These are phyloP conservation scores for Zoysia pacifica DNA, from an alignment of 176 grass and related monocot genomes.

Conservation along the genomic window DNA sequence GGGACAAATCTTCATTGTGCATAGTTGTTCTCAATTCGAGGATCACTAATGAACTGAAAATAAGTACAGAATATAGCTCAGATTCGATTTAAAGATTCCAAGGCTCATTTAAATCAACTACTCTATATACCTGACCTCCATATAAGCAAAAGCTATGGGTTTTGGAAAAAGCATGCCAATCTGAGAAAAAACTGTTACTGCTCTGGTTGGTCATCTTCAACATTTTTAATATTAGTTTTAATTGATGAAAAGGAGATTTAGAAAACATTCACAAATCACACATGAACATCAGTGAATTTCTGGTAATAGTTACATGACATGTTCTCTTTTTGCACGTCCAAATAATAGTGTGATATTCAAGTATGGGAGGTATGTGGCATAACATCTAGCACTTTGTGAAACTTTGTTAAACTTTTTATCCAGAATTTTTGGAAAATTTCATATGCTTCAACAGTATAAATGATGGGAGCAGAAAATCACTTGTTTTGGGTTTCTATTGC, in stretches of 20 bases:
- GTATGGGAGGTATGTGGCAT: neutral
- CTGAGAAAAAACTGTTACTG: neutral
- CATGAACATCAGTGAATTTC: neutral
- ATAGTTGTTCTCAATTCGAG: neutral
- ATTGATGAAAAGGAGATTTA: neutral
- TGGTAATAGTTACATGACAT: neutral
- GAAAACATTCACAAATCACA: neutral
- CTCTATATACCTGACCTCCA: neutral
- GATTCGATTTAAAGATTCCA: neutral
- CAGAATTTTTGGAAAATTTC: neutral
- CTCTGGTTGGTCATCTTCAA: neutral
- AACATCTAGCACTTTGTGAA: neutral
- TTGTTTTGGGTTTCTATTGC: neutral
- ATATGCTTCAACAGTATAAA: neutral
- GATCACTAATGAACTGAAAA: constrained; percentile 20
- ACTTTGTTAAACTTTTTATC: neutral
- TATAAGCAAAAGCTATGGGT: neutral
- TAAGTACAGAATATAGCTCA: constrained; percentile 3
- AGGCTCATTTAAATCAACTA: neutral
- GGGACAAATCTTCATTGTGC: constrained; percentile 8
- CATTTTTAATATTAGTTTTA: neutral
- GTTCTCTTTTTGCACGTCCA: neutral
- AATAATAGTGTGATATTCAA: neutral
- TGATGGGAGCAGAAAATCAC: neutral
- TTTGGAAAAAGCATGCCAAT: neutral